phyloP scores from a whole-genome alignment of 768 basidiomycete species.

The Cystobasidium tubakii region DNA sequence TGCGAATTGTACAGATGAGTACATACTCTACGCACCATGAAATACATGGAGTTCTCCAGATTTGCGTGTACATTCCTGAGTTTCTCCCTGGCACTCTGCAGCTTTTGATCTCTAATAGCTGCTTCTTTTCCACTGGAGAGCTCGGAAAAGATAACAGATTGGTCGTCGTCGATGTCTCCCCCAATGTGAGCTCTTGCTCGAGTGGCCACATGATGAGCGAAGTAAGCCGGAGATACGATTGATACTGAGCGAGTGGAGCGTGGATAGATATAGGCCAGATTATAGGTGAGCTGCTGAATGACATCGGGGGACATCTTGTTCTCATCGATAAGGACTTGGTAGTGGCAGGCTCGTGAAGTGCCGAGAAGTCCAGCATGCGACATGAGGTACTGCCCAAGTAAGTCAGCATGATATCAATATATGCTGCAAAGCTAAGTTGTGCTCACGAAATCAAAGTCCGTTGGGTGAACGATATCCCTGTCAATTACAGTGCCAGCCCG shows the following conservation, averaged over 20 bases:
- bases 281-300: conserved; percentile 67
- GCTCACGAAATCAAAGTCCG: conserved; percentile 32
- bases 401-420: background rate
- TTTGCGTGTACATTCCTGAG: conserved; percentile 19
- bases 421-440: background rate
- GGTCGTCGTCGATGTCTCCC: conserved; percentile 21
- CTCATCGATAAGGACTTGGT: conserved; percentile 56
- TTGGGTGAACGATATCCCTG: conserved; percentile 31
- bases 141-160: background rate
- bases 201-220: conserved; percentile 36
- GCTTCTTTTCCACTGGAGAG: background rate
- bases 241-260: conserved; percentile 73
- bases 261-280: conserved; percentile 67
- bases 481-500: conserved; percentile 39
- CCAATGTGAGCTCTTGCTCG: conserved; percentile 29
- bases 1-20: background rate
- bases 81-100: background rate
- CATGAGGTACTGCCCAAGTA: conserved; percentile 23
- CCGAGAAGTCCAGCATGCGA: conserved; percentile 36
- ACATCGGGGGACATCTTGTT: conserved; percentile 63
- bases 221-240: conserved; percentile 39
- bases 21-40: conserved; percentile 21
- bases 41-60: conserved; percentile 32
- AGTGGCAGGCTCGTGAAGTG: conserved; percentile 35
- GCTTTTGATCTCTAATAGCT: conserved; percentile 9